These are phyloP conservation scores for Beta macrorhiza DNA, from an alignment of 179 eudicot species.

Conservation along the genomic window DNA sequence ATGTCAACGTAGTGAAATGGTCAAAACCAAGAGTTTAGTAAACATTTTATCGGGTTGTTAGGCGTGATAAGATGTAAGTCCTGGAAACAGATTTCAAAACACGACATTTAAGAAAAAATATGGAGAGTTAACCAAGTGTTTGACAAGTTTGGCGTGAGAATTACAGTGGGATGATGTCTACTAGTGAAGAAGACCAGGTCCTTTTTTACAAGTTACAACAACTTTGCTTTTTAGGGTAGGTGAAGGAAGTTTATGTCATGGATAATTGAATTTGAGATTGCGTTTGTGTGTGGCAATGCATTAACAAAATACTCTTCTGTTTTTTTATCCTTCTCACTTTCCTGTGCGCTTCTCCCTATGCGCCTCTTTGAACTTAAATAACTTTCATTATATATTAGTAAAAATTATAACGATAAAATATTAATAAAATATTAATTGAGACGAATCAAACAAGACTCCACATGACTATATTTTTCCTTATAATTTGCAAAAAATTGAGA, in stretches of 20 bases:
- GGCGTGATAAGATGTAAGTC: background rate
- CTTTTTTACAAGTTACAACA: background rate
- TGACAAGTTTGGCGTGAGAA: background rate
- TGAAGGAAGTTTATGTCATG: background rate
- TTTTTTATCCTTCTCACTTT: no score
- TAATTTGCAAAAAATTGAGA: no score
- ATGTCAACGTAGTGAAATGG: conserved; percentile 9
- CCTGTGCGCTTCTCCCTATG: no score
- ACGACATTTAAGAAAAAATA: background rate
- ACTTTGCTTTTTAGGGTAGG: background rate
- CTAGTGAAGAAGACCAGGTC: background rate
- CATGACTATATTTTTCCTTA: no score
- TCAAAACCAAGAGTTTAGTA: background rate
- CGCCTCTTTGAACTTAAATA: no score
- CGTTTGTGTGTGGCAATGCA: background rate
- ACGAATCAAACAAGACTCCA: no score
- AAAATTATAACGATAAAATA: no score
- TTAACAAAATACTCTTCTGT: no score
- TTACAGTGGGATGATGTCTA: conserved; percentile 10
- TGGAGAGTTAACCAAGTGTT: background rate
- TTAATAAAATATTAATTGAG: no score
- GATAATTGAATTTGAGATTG: background rate
- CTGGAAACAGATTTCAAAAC: background rate
- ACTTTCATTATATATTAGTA: no score
- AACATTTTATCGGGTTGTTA: background rate